Base-by-base conservation (phyloP, 2,329 filamentous ascomycete genomes). In the Cadophora malorum region DNA sequence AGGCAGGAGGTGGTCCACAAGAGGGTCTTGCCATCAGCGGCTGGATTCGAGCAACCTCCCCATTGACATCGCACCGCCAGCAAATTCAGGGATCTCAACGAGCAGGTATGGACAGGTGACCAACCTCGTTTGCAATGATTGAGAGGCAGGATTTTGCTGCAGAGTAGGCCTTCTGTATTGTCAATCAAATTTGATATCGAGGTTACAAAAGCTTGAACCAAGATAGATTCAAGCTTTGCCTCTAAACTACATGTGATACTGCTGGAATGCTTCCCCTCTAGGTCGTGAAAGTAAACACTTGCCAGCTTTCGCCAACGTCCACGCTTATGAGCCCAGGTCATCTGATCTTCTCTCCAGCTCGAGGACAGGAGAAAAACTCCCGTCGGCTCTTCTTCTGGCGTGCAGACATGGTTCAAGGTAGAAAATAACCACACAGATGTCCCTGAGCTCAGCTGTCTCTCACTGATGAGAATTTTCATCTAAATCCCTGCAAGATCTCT, bases 401-500 rank as follows among this genome's bases (percentile, higher is more conserved):
- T 16, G 4, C 25, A 45, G 23, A 10, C 58, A 60, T 60, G 35
- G 23, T 45, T 45, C 38, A 60, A 45, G 59, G 23, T 19, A 49
- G 38, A 19, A 55, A 14, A 55, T 31, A 55, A 59, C 21, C 56
- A 59, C 21, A 47, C 35, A 61, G 35, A 47, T 33, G 28, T 62
- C 45, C 28, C 19, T 28, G 59, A 47, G 41, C 35, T n/a, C n/a
- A 60, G 45, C 10, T 19, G 19, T 52, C 52, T 56, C 23, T 45
- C 35, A 23, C 31, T 56, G 52, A 52, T 49, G 25, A 25, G 45
- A 16, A 62, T 33, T 33, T 63, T 56, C 50, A 63, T 67, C 28
- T 67, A 59, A 35, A 63, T 63, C 65, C 65, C 59, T 67, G 65
- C 52, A 23, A 25, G 31, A 33, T 21, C 38, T 50, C 23, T 21